Conservation (phyloP, 768 basidiomycete genomes). For the Crassisporium funariophilum region DNA sequence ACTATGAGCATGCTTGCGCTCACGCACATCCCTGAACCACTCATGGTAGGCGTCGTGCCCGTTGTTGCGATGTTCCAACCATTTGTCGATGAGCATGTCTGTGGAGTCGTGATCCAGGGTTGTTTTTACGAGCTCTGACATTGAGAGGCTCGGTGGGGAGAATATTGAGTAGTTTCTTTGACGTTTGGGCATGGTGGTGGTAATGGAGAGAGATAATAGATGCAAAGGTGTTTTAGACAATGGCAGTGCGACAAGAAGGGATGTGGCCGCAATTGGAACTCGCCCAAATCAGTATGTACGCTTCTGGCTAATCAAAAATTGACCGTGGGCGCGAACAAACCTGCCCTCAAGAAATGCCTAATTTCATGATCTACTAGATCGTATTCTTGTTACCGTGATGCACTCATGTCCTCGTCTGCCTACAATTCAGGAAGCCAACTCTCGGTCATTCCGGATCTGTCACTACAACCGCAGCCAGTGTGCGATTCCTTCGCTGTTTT, state of each 20-base stretch:
- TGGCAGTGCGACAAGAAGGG: constrained; percentile 19
- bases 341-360: constrained; percentile 31
- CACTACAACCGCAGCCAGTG: too few species aligned
- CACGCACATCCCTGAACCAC: constrained; percentile 73
- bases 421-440: too few species aligned
- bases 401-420: too few species aligned
- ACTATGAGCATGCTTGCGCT: constrained; percentile 57
- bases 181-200: constrained; percentile 41
- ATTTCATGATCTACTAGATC: not conserved
- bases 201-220: constrained; percentile 6
- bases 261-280: constrained; percentile 13
- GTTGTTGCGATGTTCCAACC: constrained; percentile 70
- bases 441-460: too few species aligned
- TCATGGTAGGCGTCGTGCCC: constrained; percentile 72
- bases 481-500: too few species aligned
- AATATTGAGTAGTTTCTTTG: constrained; percentile 62
- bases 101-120: constrained; percentile 77
- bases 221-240: constrained; percentile 14
- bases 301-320: constrained; percentile 22
- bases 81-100: constrained; percentile 80
- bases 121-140: constrained; percentile 80
- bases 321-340: constrained; percentile 31
- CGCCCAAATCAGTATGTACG: constrained; percentile 13
- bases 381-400: too few species aligned
- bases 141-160: constrained; percentile 64